Evolutionary conservation across 108 stramenopile genomes (phyloP), one percentile per base, ranked within the genome.

Genomic region (Seminavis robusta): DNA sequence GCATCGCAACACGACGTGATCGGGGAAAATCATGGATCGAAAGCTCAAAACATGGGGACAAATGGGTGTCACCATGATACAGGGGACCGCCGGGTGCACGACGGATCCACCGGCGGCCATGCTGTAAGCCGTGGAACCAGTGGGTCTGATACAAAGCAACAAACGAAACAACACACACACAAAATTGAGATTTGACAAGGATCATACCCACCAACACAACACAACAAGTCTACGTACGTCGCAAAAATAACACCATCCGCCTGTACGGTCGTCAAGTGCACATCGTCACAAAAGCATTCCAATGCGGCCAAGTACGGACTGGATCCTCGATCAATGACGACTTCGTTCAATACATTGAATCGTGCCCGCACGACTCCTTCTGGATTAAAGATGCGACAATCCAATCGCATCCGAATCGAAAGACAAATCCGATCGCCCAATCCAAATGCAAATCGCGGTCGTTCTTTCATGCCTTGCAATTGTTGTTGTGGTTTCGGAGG

Each of bases 61-160:
- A 43, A 98, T 95, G 5, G 98, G 96, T 9, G 96, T 97, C 11
- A 98, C 83, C 17, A 95, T 60, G 36, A 98, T 97, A 13, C 87
- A 81, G 7, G 96, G 95, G 11, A 96, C 95, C 1, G 95, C 89
- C 1, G 98, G 98, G 62, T 97, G 97, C 7, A 97, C 94, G n/a
- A 98, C 97, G 41, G 86, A 88, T 0, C 96, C 95, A 1, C 98
- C 98, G 13, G 98, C 98, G 15, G 95, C 79, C 88, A 98, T 86
- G 47, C 81, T 84, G 63, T 98, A 98, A 0, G 98, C 98, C 1
- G 98, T 98, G 20, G 89, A 91, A 2, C 98, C 98, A 0, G 96
- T 97, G 13, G 98, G 98, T 8, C 66, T 74, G 34, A 33, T 43
- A 8, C 10, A 26, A 59, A n/a, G n/a, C n/a, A n/a, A n/a, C n/a